Percentiles rank a stretch among this genome's conserved stretches.
Conservation (phyloP, 108 stramenopile genomes). For the Stephanodiscus triporus region DNA sequence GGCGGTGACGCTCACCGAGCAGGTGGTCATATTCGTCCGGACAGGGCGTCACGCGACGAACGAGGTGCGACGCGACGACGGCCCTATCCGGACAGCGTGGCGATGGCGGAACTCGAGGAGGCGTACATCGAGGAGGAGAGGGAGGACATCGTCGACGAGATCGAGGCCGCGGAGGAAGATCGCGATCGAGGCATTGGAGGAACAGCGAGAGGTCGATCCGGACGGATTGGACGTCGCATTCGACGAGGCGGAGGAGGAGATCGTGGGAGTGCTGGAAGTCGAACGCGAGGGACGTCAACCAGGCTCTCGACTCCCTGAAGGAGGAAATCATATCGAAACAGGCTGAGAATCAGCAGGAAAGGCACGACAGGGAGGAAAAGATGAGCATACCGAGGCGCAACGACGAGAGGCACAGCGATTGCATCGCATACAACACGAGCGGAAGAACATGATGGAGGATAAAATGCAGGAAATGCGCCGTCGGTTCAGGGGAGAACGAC, state of each 20-base stretch:
- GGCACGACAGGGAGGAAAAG: background rate
- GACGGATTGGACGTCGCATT: background rate
- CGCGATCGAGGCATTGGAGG: conserved; percentile 39
- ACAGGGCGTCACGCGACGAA: background rate
- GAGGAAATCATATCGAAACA: conserved; percentile 33
- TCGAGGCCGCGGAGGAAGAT: conserved; percentile 36
- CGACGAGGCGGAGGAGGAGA: conserved; percentile 35
- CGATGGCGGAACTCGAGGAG: conserved; percentile 34
- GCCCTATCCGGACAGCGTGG: conserved; percentile 23
- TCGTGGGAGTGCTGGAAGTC: conserved; percentile 33
- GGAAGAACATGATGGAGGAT: conserved; percentile 8
- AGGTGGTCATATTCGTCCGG: conserved; percentile 38
- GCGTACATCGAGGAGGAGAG: conserved; percentile 34
- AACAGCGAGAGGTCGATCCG: conserved; percentile 29
- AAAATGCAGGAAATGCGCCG: conserved; percentile 39
- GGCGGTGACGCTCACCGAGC: conserved; percentile 64
- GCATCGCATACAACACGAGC: conserved; percentile 9
- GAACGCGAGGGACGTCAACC: conserved; percentile 30
- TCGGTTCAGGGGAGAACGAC: conserved; percentile 7
- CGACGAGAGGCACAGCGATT: background rate
- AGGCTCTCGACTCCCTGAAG: conserved; percentile 34
- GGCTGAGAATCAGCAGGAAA: background rate
- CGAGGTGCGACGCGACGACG: conserved; percentile 5
- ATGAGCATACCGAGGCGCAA: conserved; percentile 4
- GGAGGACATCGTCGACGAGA: conserved; percentile 17